Evolutionary conservation across 805 yeast genomes (phyloP).

Genomic region (Helenozyma rhizophorensis): DNA sequence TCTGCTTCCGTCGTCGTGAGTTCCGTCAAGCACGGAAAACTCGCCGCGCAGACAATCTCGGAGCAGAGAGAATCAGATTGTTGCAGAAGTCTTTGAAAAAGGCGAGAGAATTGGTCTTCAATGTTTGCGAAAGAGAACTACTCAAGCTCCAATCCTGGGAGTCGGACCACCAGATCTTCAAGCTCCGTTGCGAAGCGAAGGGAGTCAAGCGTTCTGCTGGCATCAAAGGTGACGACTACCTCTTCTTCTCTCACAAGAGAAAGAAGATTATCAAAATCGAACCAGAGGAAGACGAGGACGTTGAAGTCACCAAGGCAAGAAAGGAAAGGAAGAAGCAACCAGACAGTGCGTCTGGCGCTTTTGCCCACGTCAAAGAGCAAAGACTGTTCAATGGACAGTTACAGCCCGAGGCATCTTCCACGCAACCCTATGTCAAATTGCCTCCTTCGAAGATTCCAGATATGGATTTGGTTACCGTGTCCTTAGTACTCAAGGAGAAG

Average conservation of each 20-base stretch:
- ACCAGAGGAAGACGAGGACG: conserved; percentile 34
- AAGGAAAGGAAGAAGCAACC: conserved; percentile 14
- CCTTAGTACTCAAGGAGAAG: conserved; percentile 66
- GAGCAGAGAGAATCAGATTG: conserved; percentile 74
- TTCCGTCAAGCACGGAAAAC: conserved; percentile 95
- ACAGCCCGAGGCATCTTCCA: conserved; percentile 25
- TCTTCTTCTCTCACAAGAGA: conserved; percentile 71
- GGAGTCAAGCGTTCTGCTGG: conserved; percentile 68
- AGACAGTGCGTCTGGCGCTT: conserved; percentile 8
- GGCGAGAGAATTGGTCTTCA: conserved; percentile 63
- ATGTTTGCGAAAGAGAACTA: conserved; percentile 73
- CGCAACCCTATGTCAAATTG: conserved; percentile 78
- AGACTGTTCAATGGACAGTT: conserved; percentile 9
- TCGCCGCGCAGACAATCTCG: conserved; percentile 86
- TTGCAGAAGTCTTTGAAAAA: conserved; percentile 72
- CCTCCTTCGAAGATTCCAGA: conserved; percentile 94
- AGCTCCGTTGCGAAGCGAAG: conserved; percentile 68
- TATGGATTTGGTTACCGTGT: conserved; percentile 80
- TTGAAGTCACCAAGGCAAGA: conserved; percentile 8
- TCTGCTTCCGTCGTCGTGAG: conserved; percentile 93
- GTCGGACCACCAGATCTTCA: conserved; percentile 64
- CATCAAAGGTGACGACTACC: conserved; percentile 80
- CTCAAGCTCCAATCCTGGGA: conserved; percentile 57
- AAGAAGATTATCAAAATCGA: conserved; percentile 42
- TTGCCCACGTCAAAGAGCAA: conserved; percentile 14